Evolutionary conservation across 148 eudicot genomes (phyloP), one percentile per base, ranked within the genome.

Genomic region (Pouteria glomerata): DNA sequence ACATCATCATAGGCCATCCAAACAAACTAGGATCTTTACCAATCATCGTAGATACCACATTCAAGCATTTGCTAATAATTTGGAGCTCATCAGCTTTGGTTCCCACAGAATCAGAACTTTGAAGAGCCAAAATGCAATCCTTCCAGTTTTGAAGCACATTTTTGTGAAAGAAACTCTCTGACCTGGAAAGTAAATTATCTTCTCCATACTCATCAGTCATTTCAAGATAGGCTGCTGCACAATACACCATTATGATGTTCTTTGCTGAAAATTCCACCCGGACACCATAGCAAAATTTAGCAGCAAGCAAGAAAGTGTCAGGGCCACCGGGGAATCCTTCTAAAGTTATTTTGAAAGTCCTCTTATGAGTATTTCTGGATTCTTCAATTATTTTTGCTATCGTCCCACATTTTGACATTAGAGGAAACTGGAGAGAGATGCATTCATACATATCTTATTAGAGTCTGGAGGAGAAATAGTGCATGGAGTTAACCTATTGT

Each of bases 1-100:
- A 94, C 98, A 91, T 89, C 90, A 86, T 82, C 98, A 94, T 91
- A 18, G 98, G 98, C 98, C 98, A 94, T 35, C 98, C 98, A 79
- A 91, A 94, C 66, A 94, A 86, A 83, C 93, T 87, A 24, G 87
- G 97, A 62, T 94, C 98, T 19, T 97, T 94, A 70, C 96, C 89
- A 26, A 85, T 89, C 98, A 94, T 94, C 44, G 86, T 86, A 44
- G 96, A 83, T 72, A 94, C 55, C 21, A 91, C 84, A 80, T 78
- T 80, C 50, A 85, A 77, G 72, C 93, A 91, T 77, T 86, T 89
- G 61, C 68, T 83, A 10, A 84, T 73, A 5, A 94, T 77, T 35
- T 84, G 78, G 16, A 89, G 93, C 41, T 86, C 84, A n/a, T 89
- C 95, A 2, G 85, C 96, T 70, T 71, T 74, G 30, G 73, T 39